These are phyloP conservation scores for Asterochloris erici DNA, from an alignment of 139 green algal species.

Conservation along the genomic window DNA sequence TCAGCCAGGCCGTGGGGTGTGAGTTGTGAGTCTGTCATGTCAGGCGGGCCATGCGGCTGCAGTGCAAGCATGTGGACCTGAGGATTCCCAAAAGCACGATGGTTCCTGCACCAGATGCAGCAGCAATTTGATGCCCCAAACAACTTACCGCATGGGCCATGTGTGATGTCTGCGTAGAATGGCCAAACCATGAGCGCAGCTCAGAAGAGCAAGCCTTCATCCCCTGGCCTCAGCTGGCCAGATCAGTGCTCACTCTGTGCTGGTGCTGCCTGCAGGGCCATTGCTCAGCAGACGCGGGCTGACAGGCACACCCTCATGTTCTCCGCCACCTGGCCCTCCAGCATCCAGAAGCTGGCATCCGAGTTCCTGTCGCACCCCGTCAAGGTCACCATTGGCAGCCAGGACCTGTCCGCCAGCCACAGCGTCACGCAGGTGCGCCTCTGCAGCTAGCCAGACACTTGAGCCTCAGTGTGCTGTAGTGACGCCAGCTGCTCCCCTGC, in stretches of 20 bases:
- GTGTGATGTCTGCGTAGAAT: no score
- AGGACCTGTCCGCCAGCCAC: constrained; percentile 89
- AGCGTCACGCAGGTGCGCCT: constrained; percentile 64
- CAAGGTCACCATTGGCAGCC: constrained; percentile 70
- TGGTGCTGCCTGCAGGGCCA: constrained; percentile 5
- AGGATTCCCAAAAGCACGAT: no score
- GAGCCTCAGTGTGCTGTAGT: background rate
- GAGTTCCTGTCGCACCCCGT: constrained; percentile 79
- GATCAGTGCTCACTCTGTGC: background rate
- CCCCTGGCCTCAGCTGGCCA: background rate
- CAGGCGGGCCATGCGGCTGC: no score
- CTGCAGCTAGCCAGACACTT: no score
- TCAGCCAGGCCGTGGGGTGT: background rate
- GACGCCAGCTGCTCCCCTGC: no score
- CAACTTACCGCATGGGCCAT: no score
- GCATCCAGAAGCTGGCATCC: constrained; percentile 76
- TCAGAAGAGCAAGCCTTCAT: background rate
- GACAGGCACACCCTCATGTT: constrained; percentile 98
- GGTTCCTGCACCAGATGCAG: no score
- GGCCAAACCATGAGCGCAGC: background rate
- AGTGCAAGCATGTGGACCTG: no score
- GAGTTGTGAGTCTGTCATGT: no score
- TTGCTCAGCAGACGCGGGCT: constrained; percentile 45
- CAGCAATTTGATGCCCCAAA: no score
- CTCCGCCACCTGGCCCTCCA: constrained; percentile 87